Base-by-base conservation (phyloP, 1,284 basidiomycete species). In the Cystobasidium sp. region DNA sequence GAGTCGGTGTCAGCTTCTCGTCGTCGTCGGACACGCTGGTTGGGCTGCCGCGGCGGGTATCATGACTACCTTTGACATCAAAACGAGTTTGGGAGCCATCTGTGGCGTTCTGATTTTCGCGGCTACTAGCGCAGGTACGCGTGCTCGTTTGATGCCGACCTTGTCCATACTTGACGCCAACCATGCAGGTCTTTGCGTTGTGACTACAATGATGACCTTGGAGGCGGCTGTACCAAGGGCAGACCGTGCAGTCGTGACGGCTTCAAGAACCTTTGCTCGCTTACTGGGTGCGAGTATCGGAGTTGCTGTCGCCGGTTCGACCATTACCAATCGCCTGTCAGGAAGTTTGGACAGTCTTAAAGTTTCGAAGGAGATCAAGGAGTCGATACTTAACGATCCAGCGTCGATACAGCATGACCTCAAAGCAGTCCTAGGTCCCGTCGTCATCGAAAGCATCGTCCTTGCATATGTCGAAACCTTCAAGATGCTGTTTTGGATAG, bases 401-500 rank as follows among this genome's bases (percentile, higher is more conserved):
- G 62, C 61, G 18, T 64, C 69, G 16, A 20, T 72, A 1, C 69
- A 72, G 41, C 51, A 55, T 6, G n/a, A 22, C 18, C 41, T 72
- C 10, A 52, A 37, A 41, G 51, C 12, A 12, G 24, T 18, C 22
- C 49, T 72, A 16, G 51, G 44, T 12, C 47, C 59, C 6, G 47
- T 12, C 8, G 16, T 46, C 14, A 31, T 64, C 12, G 20, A 22
- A 18, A 39, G 31, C 37, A 65, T 72, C 62, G 44, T 72, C 18
- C 22, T 18, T 6, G 52, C 22, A n/a, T 72, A 72, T 51, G 62
- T 65, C 43, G 18, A 72, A 49, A 56, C 69, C 12, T 72, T 64
- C 52, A 64, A 39, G 24, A 18, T 65, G 12, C 41, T 72, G 20
- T 72, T 64, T 20, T 65, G 62, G 61, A 24, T 72, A 16, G 69